These are phyloP conservation scores for Cyathus striatus DNA, from an alignment of 768 basidiomycete genomes.

Conservation along the genomic window DNA sequence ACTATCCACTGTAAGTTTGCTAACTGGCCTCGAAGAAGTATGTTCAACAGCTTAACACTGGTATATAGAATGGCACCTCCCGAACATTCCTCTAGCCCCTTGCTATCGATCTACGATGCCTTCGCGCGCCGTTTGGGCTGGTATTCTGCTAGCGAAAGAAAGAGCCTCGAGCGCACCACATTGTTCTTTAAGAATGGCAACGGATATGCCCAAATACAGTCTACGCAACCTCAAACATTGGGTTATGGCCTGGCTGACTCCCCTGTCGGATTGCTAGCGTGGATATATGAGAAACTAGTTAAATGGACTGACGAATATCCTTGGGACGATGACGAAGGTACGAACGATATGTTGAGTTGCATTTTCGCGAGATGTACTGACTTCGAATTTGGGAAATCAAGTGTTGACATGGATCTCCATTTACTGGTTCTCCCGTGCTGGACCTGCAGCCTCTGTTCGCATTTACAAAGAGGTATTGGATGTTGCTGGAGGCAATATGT, in stretches of 20 bases:
- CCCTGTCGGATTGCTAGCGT: slow-evolving; percentile 47
- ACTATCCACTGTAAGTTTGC: slow-evolving; percentile 33
- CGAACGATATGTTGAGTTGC: too few relatives aligned
- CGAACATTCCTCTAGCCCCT: slow-evolving; percentile 15
- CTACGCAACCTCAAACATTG: slow-evolving; percentile 47
- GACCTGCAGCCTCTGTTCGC: slow-evolving; percentile 50
- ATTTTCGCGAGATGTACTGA: too few relatives aligned
- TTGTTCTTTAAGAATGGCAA: slow-evolving; percentile 20
- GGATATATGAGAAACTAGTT: slow-evolving; percentile 48
- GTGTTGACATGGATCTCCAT: slow-evolving; percentile 59
- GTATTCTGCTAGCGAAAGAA: slow-evolving; percentile 26
- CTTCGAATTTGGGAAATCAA: too few relatives aligned
- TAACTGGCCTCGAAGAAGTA: background rate
- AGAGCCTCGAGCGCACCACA: slow-evolving; percentile 19
- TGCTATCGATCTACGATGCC: slow-evolving; percentile 18
- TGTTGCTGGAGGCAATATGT: slow-evolving; percentile 3
- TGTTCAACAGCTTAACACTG: background rate
- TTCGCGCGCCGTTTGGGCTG: too few relatives aligned
- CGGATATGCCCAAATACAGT: slow-evolving; percentile 35
- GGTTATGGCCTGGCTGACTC: slow-evolving; percentile 55
- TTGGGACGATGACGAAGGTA: slow-evolving; percentile 53
- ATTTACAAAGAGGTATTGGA: slow-evolving; percentile 48
- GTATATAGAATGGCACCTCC: slow-evolving; percentile 13
- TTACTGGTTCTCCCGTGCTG: slow-evolving; percentile 56
- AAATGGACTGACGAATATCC: slow-evolving; percentile 45